Base-by-base conservation (phyloP, 2,329 filamentous ascomycete species). In the Nemania sp. region DNA sequence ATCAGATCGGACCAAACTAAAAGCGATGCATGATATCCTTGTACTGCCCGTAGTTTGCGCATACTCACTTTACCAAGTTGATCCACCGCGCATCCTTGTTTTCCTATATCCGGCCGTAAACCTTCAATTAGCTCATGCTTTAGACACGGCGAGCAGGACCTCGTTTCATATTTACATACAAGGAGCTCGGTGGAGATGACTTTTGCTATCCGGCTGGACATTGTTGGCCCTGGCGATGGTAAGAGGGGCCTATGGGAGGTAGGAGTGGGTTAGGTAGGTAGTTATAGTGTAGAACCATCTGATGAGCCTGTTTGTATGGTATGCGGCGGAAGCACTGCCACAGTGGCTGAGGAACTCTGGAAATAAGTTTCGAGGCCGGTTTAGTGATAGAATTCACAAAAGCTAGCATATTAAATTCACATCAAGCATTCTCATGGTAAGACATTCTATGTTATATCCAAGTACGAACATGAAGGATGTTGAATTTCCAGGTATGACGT, bases 21-120 rank as follows among this genome's bases (percentile, higher is more conserved):
- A n/a, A n/a, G 35, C 11, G 35, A 10, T 10, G 35, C 15, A 15
- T 11, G n/a, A n/a, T n/a, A n/a, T n/a, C n/a, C n/a, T n/a, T n/a
- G n/a, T n/a, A n/a, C 8, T 41, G 7, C 35, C 15, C 13, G 7
- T 10, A 3, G 35, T 15, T 5, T 26, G 35, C 15, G 53, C 35
- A n/a, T n/a, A 73, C 75, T 71, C 43, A 77, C 76, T 77, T 76
- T 6, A 77, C 73, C 10, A 77, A 64, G 43, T 77, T 77, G 68
- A 77, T 74, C 76, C 76, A 77, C 41, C 73, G 73, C 15, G 76
- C 75, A 62, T 77, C 75, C 63, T 76, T 76, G 58, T 76, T 77
- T 26, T 77, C 75, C 76, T 77, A 35, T 1, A 35, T 60, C 24
- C 8, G 24, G 27, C 38, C 38, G 18, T 15, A 20, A 53, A 20